Evolutionary conservation across 1,139 yeast genomes (phyloP).

Genomic region (Pichia sp.): DNA sequence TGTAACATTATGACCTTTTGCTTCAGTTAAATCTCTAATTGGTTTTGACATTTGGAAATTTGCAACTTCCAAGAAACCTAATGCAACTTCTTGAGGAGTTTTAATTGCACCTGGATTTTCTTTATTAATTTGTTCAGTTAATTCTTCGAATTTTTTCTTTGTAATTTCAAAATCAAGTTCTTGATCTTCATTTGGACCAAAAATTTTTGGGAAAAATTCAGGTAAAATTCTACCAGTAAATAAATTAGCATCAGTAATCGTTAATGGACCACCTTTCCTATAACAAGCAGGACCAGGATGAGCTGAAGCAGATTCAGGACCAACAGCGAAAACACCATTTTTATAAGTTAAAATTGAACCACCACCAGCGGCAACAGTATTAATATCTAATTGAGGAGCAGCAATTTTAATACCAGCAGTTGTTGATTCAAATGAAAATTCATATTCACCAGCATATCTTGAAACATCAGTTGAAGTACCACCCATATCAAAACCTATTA

Average conservation of each 20-base stretch:
- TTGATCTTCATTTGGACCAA: conserved; percentile 49
- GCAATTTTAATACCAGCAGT: conserved; percentile 51
- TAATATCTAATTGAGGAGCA: conserved; percentile 50
- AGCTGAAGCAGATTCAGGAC: conserved; percentile 53
- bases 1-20: conserved; percentile 40
- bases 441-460: conserved; percentile 39
- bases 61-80: conserved; percentile 47
- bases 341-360: conserved; percentile 46
- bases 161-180: conserved; percentile 40
- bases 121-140: conserved; percentile 38
- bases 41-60: conserved; percentile 51
- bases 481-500: conserved; percentile 56
- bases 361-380: conserved; percentile 59
- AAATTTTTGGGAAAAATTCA: conserved; percentile 48
- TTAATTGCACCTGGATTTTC: conserved; percentile 26
- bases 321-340: conserved; percentile 48
- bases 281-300: conserved; percentile 62
- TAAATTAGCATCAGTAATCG: conserved; percentile 53
- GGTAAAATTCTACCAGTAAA: conserved; percentile 46
- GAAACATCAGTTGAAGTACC: conserved; percentile 57
- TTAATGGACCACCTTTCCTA: conserved; percentile 50
- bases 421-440: conserved; percentile 47
- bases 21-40: conserved; percentile 47
- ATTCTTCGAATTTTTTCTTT: conserved; percentile 31
- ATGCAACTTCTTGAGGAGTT: conserved; percentile 42